phyloP scores from a whole-genome alignment of 352 stramenopile genomes.

The Globisporangium orthogonon region DNA sequence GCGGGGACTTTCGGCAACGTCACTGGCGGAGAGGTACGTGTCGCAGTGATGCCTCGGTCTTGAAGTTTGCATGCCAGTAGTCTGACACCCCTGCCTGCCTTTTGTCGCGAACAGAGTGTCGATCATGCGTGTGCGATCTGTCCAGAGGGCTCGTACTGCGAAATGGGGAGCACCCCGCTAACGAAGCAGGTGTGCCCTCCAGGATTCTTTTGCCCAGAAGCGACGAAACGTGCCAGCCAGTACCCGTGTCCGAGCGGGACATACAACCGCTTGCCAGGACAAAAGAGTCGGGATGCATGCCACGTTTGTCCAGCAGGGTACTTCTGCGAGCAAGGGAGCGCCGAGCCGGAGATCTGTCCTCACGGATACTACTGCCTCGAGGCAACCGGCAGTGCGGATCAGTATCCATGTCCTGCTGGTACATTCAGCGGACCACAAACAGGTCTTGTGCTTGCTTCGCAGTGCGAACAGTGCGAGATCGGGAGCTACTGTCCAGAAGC shows the following conservation, averaged over 20 bases:
- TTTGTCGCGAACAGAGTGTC: constrained; percentile 39
- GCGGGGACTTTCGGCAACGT: constrained; percentile 83
- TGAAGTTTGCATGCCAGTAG: background rate
- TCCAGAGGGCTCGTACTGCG: constrained; percentile 70
- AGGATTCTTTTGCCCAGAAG: constrained; percentile 65
- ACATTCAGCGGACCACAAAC: constrained; percentile 74
- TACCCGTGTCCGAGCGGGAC: constrained; percentile 86
- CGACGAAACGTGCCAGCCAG: constrained; percentile 52
- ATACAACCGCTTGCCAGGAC: constrained; percentile 51
- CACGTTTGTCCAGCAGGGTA: constrained; percentile 46
- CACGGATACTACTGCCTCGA: constrained; percentile 80
- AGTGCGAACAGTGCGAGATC: constrained; percentile 51
- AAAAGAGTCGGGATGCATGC: constrained; percentile 52
- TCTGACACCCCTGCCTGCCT: background rate
- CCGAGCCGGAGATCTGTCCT: constrained; percentile 48
- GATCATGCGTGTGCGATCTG: constrained; percentile 73
- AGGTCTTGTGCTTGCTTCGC: constrained; percentile 29
- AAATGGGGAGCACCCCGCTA: constrained; percentile 63
- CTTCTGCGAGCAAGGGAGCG: constrained; percentile 54
- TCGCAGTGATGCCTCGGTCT: background rate
- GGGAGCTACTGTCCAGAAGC: constrained; percentile 84
- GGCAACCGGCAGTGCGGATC: constrained; percentile 46
- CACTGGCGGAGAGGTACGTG: constrained; percentile 60
- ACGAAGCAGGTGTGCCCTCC: constrained; percentile 56
- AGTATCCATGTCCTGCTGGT: constrained; percentile 85